Evolutionary conservation across 192 early-diverging fungal species (phyloP).

Genomic region (Hyaloraphidium curvatum): DNA sequence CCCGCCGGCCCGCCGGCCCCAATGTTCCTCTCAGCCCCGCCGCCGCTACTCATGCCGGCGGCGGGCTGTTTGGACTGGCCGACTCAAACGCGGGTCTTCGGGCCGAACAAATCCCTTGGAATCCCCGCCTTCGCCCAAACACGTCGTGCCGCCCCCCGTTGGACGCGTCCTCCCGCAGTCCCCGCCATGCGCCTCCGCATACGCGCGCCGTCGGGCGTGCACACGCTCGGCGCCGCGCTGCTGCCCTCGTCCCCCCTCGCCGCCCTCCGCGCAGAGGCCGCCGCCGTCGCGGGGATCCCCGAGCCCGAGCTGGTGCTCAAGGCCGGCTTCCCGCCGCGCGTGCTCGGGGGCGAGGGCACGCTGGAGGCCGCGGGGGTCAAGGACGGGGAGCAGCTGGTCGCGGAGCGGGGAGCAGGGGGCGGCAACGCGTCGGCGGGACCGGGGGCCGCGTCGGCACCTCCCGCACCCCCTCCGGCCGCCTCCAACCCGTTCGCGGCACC

Average conservation of each 20-base stretch:
- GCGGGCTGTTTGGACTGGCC: no score
- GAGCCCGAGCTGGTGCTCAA: background rate
- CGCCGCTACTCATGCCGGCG: no score
- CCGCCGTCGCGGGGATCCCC: background rate
- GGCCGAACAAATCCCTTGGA: no score
- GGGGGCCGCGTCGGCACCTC: background rate
- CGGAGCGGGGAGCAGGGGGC: constrained; percentile 2
- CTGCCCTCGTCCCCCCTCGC: background rate
- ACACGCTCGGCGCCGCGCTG: background rate
- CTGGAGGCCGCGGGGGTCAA: constrained; percentile 10
- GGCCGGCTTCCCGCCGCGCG: constrained; percentile 27
- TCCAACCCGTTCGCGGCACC: background rate
- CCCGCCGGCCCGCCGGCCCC: no score
- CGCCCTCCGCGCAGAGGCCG: background rate
- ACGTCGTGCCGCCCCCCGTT: no score
- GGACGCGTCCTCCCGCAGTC: no score
- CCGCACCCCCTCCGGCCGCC: background rate
- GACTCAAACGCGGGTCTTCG: no score
- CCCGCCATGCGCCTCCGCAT: background rate
- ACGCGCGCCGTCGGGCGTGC: background rate
- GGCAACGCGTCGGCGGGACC: background rate
- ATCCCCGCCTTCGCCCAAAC: no score
- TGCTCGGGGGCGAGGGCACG: constrained; percentile 5
- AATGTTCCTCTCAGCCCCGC: no score
- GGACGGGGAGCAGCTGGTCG: constrained; percentile 23